Conservation (phyloP, 768 basidiomycete genomes). For the Macrolepiota albuminosa region DNA sequence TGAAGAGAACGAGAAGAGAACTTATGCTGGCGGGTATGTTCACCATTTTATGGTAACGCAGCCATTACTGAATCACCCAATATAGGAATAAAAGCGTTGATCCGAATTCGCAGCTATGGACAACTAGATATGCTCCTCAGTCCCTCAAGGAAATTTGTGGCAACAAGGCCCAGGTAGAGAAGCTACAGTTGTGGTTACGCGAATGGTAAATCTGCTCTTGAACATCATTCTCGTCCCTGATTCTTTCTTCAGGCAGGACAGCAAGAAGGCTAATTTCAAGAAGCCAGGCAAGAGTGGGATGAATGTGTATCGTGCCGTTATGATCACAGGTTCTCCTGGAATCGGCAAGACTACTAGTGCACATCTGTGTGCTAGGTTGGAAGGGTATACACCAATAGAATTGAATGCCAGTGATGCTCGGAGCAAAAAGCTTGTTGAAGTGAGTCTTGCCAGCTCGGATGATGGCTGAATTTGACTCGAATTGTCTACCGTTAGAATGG, state of each 20-base stretch:
- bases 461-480: not conserved
- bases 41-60: not conserved
- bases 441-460: conserved; percentile 24
- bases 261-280: conserved; percentile 75
- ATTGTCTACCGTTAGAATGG: conserved; percentile 48
- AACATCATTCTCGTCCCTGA: not conserved
- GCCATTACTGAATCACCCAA: not conserved
- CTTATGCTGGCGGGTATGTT: conserved; percentile 17
- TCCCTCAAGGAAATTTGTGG: conserved; percentile 89
- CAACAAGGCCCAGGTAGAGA: conserved; percentile 90
- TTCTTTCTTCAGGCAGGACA: conserved; percentile 54
- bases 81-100: conserved; percentile 31
- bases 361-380: conserved; percentile 87
- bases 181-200: conserved; percentile 79
- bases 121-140: conserved; percentile 89
- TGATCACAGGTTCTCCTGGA: conserved; percentile 93
- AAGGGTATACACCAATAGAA: conserved; percentile 90
- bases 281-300: conserved; percentile 90
- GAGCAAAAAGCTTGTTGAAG: conserved; percentile 97
- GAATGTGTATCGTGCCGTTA: conserved; percentile 80
- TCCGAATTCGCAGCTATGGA: conserved; percentile 79
- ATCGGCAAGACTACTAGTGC: conserved; percentile 98
- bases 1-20: conserved; percentile 51
- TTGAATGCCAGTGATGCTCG: conserved; percentile 94
- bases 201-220: conserved; percentile 64